A percentile compares a stretch with the other conserved stretches of the same genome.
Conservation (phyloP, 179 eudicot species). For the Corrigiola litoralis region DNA sequence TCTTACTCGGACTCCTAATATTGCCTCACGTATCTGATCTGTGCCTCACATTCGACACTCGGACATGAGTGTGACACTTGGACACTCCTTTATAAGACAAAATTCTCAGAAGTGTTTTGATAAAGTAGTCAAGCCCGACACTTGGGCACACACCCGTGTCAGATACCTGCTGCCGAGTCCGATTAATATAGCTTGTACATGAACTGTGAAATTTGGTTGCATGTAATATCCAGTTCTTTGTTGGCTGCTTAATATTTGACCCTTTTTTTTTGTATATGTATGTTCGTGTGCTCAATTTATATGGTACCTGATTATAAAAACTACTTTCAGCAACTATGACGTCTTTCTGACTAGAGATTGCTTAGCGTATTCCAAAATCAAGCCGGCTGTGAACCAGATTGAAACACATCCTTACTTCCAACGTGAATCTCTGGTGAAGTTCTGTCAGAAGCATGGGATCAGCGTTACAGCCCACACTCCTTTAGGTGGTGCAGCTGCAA, state of each 20-base stretch:
- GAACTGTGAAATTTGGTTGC: too few species aligned
- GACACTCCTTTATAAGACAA: too few species aligned
- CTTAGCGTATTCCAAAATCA: conserved; percentile 81
- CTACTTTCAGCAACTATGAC: conserved; percentile 84
- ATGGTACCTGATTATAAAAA: conserved; percentile 5
- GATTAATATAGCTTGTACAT: too few species aligned
- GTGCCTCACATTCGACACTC: too few species aligned
- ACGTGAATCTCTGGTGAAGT: conserved; percentile 83
- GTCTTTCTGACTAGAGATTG: conserved; percentile 85
- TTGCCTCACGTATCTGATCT: too few species aligned
- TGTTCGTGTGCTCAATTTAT: background rate
- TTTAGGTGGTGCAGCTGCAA: conserved; percentile 83
- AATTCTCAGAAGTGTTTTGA: too few species aligned
- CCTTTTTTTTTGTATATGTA: background rate
- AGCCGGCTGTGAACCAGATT: conserved; percentile 98
- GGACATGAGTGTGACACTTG: too few species aligned
- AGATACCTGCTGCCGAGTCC: too few species aligned
- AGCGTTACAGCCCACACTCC: conserved; percentile 95
- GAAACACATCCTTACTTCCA: conserved; percentile 97
- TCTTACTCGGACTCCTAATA: too few species aligned
- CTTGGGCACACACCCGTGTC: too few species aligned
- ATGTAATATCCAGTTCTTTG: background rate
- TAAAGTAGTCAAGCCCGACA: too few species aligned
- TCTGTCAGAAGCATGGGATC: conserved; percentile 83
- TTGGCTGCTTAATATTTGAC: background rate